These are phyloP conservation scores for Pseudogymnoascus sp. DNA, from an alignment of 2,329 filamentous ascomycete genomes.

Conservation along the genomic window DNA sequence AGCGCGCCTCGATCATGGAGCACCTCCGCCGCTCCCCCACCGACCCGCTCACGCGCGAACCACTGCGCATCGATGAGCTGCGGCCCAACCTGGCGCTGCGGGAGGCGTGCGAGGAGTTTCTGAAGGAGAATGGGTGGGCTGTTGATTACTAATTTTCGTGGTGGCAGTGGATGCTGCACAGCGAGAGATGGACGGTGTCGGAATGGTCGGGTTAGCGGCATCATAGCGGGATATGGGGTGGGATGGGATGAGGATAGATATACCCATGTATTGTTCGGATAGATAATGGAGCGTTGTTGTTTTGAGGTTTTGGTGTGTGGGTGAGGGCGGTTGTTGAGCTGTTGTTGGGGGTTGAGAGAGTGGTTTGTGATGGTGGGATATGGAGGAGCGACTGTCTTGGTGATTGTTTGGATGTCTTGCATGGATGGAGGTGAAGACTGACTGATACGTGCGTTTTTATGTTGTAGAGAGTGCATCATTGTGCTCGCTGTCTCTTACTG, in stretches of 20 bases:
- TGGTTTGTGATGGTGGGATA: not conserved
- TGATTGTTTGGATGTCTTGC: not conserved
- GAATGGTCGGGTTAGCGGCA: not conserved
- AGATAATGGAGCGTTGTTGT: not conserved
- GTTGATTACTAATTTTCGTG: constrained; percentile 62
- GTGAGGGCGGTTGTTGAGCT: not conserved
- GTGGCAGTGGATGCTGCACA: not conserved
- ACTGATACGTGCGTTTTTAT: not conserved
- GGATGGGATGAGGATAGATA: not conserved
- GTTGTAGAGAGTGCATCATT: not conserved
- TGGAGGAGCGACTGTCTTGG: not conserved
- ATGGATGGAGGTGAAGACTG: not conserved
- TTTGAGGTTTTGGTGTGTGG: not conserved
- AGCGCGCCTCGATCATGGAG: constrained; percentile 76
- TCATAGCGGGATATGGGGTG: not conserved
- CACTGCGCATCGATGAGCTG: constrained; percentile 60
- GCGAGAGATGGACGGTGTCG: not conserved
- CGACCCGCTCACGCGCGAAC: constrained; percentile 79
- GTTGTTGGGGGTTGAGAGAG: not conserved
- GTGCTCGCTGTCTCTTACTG: not conserved
- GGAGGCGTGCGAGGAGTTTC: constrained; percentile 76
- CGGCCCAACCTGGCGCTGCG: constrained; percentile 75
- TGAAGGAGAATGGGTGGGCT: constrained; percentile 83
- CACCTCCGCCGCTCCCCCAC: constrained; percentile 67
- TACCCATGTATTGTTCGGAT: not conserved